A percentile compares a stretch with the other conserved stretches of the same genome.
Evolutionary conservation across 345 rosid genomes (phyloP).

Genomic region (Cardamine occulta): DNA sequence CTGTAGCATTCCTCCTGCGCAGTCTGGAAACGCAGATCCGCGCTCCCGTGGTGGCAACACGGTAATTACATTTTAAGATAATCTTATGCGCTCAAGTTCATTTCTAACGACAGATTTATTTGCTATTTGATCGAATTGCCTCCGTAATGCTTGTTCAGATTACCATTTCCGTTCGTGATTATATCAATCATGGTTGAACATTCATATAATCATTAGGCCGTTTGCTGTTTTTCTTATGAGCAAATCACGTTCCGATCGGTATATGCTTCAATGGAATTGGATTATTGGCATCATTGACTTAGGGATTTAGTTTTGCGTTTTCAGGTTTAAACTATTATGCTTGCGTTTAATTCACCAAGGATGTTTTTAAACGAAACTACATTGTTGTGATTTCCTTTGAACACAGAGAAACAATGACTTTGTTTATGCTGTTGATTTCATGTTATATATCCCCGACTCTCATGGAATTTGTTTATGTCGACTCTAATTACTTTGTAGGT

Average conservation of each 20-base stretch:
- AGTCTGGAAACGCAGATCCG: constrained; percentile 42
- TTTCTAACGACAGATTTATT: neutral
- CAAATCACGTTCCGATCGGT: neutral
- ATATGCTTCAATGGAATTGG: neutral
- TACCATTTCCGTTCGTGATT: neutral
- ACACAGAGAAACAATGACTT: neutral
- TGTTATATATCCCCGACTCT: constrained; percentile 10
- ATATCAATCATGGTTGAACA: neutral
- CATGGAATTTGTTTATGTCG: neutral
- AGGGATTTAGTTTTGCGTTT: neutral
- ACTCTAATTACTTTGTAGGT: constrained; percentile 53
- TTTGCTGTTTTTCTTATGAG: neutral
- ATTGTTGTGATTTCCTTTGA: constrained; percentile 2
- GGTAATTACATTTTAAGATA: constrained; percentile 38
- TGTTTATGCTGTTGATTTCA: constrained; percentile 14
- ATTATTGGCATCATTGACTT: neutral
- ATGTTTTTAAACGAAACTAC: neutral
- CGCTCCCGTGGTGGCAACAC: constrained; percentile 57
- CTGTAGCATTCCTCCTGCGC: constrained; percentile 41
- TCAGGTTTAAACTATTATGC: neutral
- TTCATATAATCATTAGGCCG: constrained; percentile 1
- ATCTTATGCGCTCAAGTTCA: no score
- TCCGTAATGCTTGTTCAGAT: neutral
- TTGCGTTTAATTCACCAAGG: neutral
- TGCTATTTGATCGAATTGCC: neutral